Evolutionary conservation across 768 basidiomycete genomes (phyloP), one percentile per base, ranked within the genome.

Genomic region (Suillus clintonianus): DNA sequence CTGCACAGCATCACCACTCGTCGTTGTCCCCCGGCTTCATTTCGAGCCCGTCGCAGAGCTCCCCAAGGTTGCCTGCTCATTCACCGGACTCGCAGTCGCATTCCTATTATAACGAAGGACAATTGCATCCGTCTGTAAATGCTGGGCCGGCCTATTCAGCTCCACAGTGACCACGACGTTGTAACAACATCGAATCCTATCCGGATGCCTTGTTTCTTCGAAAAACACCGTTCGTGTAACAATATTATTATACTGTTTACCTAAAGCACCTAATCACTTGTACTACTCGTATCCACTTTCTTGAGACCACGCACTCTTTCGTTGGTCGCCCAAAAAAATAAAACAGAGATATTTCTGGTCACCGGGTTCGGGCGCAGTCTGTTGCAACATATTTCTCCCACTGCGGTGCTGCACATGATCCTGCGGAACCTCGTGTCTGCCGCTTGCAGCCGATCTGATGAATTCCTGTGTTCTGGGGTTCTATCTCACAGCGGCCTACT

Each of bases 191-290:
- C 5, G 60, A 57, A 57, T 57, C 56, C 60, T 61, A 57, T 61
- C 19, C 30, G 60, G 60, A 61, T 61, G 10, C 36, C 60, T 41
- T 53, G 51, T 39, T 59, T 60, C 22, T 59, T 61, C 64, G 66
- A 69, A 53, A 53, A 34, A 65, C 66, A 66, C 63, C 56, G 64
- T 36, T 63, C 47, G 71, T 70, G 74, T 75, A 74, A 65, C 72
- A 71, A 62, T 75, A 73, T 73, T 73, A 73, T 72, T 61, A 67
- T 74, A 73, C 72, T 67, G 73, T 76, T 71, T 70, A 67, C 62
- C 65, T 72, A 72, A 72, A 70, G 65, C 70, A 67, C 62, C 70
- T 74, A 75, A 72, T 75, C 60, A 60, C 63, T 30, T 66, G 57
- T 61, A 55, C 59, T 57, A 39, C 55, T 55, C 48, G 41, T 53